phyloP scores from a whole-genome alignment of 352 stramenopile species.

The Phytophthora ramorum region DNA sequence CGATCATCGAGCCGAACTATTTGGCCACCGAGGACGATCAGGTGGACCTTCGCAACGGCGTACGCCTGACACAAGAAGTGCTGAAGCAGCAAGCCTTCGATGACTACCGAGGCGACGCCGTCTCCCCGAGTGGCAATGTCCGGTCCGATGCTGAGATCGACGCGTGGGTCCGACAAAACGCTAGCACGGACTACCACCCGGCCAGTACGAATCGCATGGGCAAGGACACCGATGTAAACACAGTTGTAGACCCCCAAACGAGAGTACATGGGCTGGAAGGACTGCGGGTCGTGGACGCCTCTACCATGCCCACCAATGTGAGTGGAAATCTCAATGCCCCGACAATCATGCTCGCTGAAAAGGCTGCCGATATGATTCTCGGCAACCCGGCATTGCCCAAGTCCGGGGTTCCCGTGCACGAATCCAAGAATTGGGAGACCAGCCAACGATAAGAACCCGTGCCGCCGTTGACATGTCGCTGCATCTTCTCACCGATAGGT shows the following conservation, averaged over 20 bases:
- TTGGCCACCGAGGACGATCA: conserved; percentile 73
- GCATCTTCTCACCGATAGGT: background rate
- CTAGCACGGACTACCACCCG: conserved; percentile 86
- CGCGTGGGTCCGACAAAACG: conserved; percentile 79
- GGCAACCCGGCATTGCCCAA: conserved; percentile 61
- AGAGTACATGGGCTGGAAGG: conserved; percentile 85
- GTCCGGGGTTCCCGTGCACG: conserved; percentile 65
- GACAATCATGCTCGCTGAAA: conserved; percentile 93
- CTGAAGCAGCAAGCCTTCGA: conserved; percentile 85
- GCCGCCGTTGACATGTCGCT: conserved; percentile 15
- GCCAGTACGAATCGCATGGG: conserved; percentile 90
- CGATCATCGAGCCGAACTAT: conserved; percentile 88
- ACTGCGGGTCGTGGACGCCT: conserved; percentile 91
- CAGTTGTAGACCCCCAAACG: conserved; percentile 88
- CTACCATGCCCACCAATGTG: conserved; percentile 93
- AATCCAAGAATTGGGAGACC: conserved; percentile 66
- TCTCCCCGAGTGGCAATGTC: conserved; percentile 62
- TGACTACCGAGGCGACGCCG: conserved; percentile 70
- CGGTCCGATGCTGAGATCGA: conserved; percentile 75
- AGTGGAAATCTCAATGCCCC: conserved; percentile 94
- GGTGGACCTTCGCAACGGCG: conserved; percentile 71
- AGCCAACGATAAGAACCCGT: conserved; percentile 48
- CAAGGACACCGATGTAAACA: conserved; percentile 46
- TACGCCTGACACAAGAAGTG: conserved; percentile 81
- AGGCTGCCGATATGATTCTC: conserved; percentile 91